A percentile compares a stretch with the other conserved stretches of the same genome.
Evolutionary conservation across 1,284 basidiomycete genomes (phyloP).

Genomic region (Tilletia indica): DNA sequence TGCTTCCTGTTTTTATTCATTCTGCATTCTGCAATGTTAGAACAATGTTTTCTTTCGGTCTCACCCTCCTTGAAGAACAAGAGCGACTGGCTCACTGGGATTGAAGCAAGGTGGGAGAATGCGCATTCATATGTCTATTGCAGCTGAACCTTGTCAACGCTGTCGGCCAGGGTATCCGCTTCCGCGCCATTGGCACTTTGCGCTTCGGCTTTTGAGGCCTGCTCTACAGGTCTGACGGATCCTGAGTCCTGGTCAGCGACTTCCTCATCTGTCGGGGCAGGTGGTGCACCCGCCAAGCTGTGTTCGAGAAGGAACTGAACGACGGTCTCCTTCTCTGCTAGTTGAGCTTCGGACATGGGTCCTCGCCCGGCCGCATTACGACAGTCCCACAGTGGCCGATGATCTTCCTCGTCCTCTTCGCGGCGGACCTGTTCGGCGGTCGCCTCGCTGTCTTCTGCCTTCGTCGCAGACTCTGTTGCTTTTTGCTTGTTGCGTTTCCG

Average conservation of each 20-base stretch:
- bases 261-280: constrained; percentile 1
- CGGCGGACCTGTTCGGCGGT: constrained; percentile 22
- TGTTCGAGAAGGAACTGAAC: constrained; percentile 35
- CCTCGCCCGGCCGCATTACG: constrained; percentile 50
- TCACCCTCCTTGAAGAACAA: too few species aligned
- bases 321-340: constrained; percentile 47
- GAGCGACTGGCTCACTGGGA: too few species aligned
- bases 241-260: constrained; percentile 6
- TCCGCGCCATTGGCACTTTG: background rate
- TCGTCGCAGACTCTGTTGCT: background rate
- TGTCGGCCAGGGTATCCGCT: background rate
- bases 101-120: background rate
- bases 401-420: constrained; percentile 28
- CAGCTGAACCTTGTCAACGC: background rate
- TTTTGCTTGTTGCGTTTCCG: background rate
- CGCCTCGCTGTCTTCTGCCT: background rate
- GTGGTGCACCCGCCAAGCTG: constrained; percentile 3
- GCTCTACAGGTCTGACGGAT: background rate
- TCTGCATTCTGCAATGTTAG: too few species aligned
- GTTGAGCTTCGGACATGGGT: constrained; percentile 54
- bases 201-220: too few species aligned
- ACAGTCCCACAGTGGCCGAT: constrained; percentile 51
- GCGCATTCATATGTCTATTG: background rate
- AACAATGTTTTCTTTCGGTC: too few species aligned
- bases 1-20: too few species aligned